Percentiles rank a stretch among this genome's conserved stretches.
Conservation (phyloP, 208 protist species). For the Naegleria gruberi region DNA sequence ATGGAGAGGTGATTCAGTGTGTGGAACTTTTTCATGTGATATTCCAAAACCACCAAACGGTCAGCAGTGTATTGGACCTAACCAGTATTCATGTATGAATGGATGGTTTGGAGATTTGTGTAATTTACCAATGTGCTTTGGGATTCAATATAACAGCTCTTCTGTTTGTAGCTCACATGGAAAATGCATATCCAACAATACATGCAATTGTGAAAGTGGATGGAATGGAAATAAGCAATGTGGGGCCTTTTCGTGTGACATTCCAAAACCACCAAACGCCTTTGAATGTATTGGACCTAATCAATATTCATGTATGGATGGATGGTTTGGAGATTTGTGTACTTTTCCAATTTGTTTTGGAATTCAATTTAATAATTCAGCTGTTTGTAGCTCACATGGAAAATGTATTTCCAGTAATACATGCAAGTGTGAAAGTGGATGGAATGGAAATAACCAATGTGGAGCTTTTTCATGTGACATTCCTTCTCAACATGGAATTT, state of each 20-base stretch:
- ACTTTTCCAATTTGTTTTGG: background rate
- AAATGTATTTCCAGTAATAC: background rate
- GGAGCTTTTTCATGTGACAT: background rate
- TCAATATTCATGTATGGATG: background rate
- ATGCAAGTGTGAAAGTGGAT: background rate
- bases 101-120: background rate
- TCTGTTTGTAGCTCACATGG: background rate
- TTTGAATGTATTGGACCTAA: too few species aligned
- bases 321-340: background rate
- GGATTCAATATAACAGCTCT: too few species aligned
- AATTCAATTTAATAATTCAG: too few species aligned
- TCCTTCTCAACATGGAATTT: background rate
- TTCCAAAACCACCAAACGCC: too few species aligned
- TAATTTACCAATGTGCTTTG: background rate
- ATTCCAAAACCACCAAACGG: background rate
- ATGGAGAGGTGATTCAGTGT: background rate
- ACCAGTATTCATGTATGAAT: too few species aligned
- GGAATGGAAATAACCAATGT: background rate
- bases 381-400: background rate
- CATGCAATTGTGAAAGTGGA: background rate
- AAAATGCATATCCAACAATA: background rate
- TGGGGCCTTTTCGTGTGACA: too few species aligned
- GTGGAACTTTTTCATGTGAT: background rate
- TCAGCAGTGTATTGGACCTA: too few species aligned
- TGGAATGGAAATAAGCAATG: too few species aligned